These are phyloP conservation scores for Hibiscus trionum DNA, from an alignment of 345 rosid species.

Conservation along the genomic window DNA sequence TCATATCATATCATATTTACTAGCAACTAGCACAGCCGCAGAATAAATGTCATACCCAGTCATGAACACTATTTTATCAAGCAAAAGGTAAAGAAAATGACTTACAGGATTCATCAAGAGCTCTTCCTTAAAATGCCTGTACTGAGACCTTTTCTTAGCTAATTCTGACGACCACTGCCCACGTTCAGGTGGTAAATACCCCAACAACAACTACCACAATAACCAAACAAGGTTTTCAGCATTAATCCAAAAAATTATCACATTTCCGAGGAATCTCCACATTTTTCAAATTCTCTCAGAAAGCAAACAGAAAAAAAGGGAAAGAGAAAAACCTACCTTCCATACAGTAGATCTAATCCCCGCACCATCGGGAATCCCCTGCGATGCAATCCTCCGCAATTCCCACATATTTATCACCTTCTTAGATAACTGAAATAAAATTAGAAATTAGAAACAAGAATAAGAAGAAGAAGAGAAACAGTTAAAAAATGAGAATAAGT, in stretches of 20 bases:
- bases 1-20: neutral
- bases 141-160: constrained; percentile 84
- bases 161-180: constrained; percentile 72
- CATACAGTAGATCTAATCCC: constrained; percentile 83
- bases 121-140: constrained; percentile 79
- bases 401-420: constrained; percentile 73
- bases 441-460: neutral
- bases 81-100: neutral
- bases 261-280: neutral
- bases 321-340: constrained; percentile 45
- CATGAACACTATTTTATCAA: neutral
- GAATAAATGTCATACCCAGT: neutral
- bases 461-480: neutral
- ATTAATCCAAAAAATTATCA: neutral
- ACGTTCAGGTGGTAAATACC: constrained; percentile 78
- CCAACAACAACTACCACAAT: constrained; percentile 66
- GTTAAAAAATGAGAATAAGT: neutral
- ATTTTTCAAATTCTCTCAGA: neutral
- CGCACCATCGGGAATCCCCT: constrained; percentile 78
- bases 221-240: neutral
- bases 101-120: constrained; percentile 88
- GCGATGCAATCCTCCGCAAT: constrained; percentile 69
- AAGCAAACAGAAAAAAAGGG: neutral
- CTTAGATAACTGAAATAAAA: constrained; percentile 52
- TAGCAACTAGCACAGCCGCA: neutral